Conservation (phyloP, 192 early-diverging fungal species). For the Funneliformis mosseae region DNA sequence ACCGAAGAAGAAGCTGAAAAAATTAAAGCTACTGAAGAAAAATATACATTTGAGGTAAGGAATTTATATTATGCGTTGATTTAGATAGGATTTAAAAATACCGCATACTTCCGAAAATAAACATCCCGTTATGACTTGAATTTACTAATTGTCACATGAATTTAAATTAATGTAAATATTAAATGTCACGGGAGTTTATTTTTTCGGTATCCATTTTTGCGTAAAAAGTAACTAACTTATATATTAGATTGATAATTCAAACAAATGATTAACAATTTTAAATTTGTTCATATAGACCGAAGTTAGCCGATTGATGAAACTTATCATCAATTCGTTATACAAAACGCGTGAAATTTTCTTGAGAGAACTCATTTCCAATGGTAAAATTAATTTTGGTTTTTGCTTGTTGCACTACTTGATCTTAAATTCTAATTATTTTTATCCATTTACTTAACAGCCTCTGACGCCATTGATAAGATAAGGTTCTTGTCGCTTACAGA, state of each 20-base stretch:
- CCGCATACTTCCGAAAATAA: too few species aligned
- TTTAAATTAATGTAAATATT: too few species aligned
- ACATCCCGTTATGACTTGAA: too few species aligned
- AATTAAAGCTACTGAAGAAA: conserved; percentile 19
- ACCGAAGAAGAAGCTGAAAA: conserved; percentile 4
- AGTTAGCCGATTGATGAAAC: conserved; percentile 86
- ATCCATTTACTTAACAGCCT: conserved; percentile 41
- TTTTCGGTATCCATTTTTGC: too few species aligned
- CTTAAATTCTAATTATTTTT: neutral
- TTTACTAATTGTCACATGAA: too few species aligned
- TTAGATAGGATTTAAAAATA: too few species aligned
- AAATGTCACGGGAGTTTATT: too few species aligned
- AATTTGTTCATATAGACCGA: conserved; percentile 66
- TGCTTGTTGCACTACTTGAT: neutral
- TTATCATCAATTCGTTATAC: conserved; percentile 97
- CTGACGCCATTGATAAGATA: conserved; percentile 96
- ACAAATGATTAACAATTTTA: too few species aligned
- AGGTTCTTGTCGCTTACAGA: conserved; percentile 80
- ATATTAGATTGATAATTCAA: too few species aligned
- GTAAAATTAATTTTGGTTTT: conserved; percentile 5
- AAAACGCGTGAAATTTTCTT: conserved; percentile 96
- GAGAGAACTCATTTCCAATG: conserved; percentile 95
- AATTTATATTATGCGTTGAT: too few species aligned
- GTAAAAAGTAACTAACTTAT: too few species aligned
- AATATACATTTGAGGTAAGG: conserved; percentile 32